Evolutionary conservation across 2,329 filamentous ascomycete species (phyloP).

Genomic region (Penicillium hordei): DNA sequence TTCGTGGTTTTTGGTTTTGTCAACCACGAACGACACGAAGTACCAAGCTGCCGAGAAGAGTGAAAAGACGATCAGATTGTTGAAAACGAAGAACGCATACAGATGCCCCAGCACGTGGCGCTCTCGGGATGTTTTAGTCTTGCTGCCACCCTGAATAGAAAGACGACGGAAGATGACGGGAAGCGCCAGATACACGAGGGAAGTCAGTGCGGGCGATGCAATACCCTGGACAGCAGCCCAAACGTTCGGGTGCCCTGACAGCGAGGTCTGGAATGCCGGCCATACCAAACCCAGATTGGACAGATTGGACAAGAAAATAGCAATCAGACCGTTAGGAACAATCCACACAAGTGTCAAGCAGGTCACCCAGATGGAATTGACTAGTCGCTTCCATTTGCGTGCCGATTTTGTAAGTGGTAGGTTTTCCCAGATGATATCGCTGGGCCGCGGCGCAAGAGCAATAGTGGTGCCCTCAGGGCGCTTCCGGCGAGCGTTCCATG

Average conservation of each 20-base stretch:
- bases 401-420: slow-evolving; percentile 69
- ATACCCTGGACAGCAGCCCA: slow-evolving; percentile 95
- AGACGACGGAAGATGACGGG: slow-evolving; percentile 89
- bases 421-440: slow-evolving; percentile 96
- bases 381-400: slow-evolving; percentile 69
- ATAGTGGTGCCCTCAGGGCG: slow-evolving; percentile 76
- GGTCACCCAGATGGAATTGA: slow-evolving; percentile 82
- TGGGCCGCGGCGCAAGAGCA: slow-evolving; percentile 76
- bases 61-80: slow-evolving; percentile 93
- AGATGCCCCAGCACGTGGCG: slow-evolving; percentile 86
- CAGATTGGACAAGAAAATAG: slow-evolving; percentile 87
- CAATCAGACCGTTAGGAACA: slow-evolving; percentile 88
- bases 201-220: slow-evolving; percentile 80
- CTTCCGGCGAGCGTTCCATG: slow-evolving; percentile 76
- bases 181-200: slow-evolving; percentile 79
- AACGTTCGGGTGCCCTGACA: slow-evolving; percentile 62
- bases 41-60: slow-evolving; percentile 81
- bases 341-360: slow-evolving; percentile 83
- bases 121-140: slow-evolving; percentile 89
- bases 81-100: slow-evolving; percentile 95
- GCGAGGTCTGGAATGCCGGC: slow-evolving; percentile 66
- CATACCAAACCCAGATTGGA: slow-evolving; percentile 77
- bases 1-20: slow-evolving; percentile 55
- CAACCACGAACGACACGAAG: slow-evolving; percentile 66
- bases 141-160: slow-evolving; percentile 78